Evolutionary conservation across 495 filamentous ascomycete genomes (phyloP).

Genomic region (Penicillium samsonianum): DNA sequence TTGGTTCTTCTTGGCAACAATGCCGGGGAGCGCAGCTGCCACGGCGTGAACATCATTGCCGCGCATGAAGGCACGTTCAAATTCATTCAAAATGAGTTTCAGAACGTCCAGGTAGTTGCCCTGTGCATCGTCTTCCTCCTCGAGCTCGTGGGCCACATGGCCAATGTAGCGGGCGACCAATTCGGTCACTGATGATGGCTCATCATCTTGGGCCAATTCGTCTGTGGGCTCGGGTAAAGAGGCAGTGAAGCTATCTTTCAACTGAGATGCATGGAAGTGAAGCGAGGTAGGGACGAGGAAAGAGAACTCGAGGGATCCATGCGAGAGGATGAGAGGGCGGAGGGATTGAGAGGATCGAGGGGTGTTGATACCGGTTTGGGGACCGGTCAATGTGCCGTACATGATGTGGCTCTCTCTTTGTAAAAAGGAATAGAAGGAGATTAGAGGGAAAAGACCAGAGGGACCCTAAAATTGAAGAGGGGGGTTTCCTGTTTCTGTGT

Average conservation of each 20-base stretch:
- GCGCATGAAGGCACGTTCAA: conserved; percentile 89
- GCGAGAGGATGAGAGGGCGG: conserved; percentile 81
- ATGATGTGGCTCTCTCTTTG: conserved; percentile 51
- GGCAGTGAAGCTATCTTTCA: conserved; percentile 81
- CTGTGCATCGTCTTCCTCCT: conserved; percentile 84
- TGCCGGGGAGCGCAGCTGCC: conserved; percentile 80
- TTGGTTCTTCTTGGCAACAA: conserved; percentile 81
- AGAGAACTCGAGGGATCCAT: conserved; percentile 92
- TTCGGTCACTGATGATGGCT: conserved; percentile 90
- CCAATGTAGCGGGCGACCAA: conserved; percentile 91
- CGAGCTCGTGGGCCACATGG: conserved; percentile 79
- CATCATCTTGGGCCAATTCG: conserved; percentile 95
- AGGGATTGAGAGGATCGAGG: conserved; percentile 90
- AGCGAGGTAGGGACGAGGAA: conserved; percentile 91
- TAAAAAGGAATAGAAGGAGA: conserved; percentile 3
- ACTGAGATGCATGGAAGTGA: conserved; percentile 92
- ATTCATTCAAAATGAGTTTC: conserved; percentile 87
- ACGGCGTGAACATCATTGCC: conserved; percentile 96
- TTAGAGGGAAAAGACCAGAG: background rate
- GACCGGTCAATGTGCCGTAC: conserved; percentile 82
- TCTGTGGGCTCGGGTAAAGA: conserved; percentile 89
- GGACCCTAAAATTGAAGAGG: conserved; percentile 5
- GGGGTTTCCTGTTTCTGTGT: background rate
- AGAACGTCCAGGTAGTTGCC: conserved; percentile 84
- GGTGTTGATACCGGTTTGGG: conserved; percentile 92